Evolutionary conservation across 2,329 filamentous ascomycete genomes (phyloP), one percentile per base, ranked within the genome.

Genomic region (Claviceps humidiphila): DNA sequence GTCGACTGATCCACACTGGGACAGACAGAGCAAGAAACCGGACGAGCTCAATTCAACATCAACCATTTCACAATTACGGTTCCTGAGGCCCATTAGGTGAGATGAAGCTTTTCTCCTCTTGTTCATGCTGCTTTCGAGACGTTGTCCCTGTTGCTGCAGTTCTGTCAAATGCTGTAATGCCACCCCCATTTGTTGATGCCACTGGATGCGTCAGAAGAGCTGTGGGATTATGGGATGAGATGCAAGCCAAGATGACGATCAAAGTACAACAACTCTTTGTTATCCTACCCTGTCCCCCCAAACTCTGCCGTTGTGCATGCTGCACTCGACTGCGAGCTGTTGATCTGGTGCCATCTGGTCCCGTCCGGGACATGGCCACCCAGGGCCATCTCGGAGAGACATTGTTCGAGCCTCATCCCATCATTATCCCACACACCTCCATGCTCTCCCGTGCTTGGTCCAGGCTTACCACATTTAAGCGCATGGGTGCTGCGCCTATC

Each of bases 1-100:
- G 53, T 40, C n/a, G 14, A 22, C 40, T 39, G 34, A 41, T 50
- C 47, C 47, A 50, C 50, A 50, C 39, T 30, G 26, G 24, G n/a
- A 51, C 39, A 9, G 26, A 20, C 20, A 20, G 20, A 9, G 8
- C 49, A 51, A 34, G 24, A 14, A 50, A 50, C 34, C 49, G 20
- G 45, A 53, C 49, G 49, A 51, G 26, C n/a, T 51, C 46, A 53
- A 52, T 20, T 16, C 43, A 43, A 51, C 14, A 24, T 43, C 17
- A 14, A 40, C 22, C 13, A 20, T 16, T 16, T 3, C 16, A 24
- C 30, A 34, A 11, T 20, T 22, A 30, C n/a, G 22, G 17, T n/a
- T 34, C 30, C 30, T 34, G 30, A 17, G 34, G 14, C 22, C 42
- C 17, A n/a, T 34, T 7, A 52, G 46, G 51, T 52, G 42, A 52